Base-by-base conservation (phyloP, 1,139 yeast genomes). In the Ogataea hybrid region DNA sequence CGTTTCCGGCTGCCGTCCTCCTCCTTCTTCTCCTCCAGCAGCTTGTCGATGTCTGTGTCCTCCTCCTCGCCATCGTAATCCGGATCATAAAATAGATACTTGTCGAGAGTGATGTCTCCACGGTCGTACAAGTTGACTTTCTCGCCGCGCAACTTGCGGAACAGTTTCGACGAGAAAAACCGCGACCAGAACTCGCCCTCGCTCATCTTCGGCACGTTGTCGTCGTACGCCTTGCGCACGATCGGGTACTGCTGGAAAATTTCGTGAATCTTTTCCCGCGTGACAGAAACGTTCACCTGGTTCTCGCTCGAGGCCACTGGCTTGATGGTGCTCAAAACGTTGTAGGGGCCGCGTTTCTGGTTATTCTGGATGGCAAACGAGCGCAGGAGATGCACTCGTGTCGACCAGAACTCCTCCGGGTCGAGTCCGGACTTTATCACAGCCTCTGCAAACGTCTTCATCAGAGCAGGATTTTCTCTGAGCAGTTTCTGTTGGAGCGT, bases 181-280 rank as follows among this genome's bases (percentile, higher is more conserved):
- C 97, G 71, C n/a, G 95, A 85, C 98, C 99, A 92, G 55, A 92
- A 92, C 57, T 86, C 95, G 28, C 94, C 92, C 61, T 90, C 97
- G 39, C 77, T 75, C 47, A 92, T 73, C 49, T 83, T 82, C 0
- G 98, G 98, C 2, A 94, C 98, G 47, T 82, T 79, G 47, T 92
- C 98, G 48, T 79, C 80, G 58, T 84, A 92, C 0, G 97, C 97
- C 49, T 78, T 81, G 46, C 86, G 79, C n/a, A 92, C 94, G 28
- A 90, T 78, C 0, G 98, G 98, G 58, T 92, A 92, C 46, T 94
- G 96, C 40, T 84, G 87, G 59, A 92, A 90, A 20, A 94, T 89
- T 52, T 87, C 96, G 47, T 80, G 82, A 56, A 92, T 90, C 49
- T 85, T 88, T 47, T 89, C 97, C 44, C 96, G 70, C 0, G 98